Conservation (phyloP, 2,329 filamentous ascomycete genomes). For the Diaporthe vexans region DNA sequence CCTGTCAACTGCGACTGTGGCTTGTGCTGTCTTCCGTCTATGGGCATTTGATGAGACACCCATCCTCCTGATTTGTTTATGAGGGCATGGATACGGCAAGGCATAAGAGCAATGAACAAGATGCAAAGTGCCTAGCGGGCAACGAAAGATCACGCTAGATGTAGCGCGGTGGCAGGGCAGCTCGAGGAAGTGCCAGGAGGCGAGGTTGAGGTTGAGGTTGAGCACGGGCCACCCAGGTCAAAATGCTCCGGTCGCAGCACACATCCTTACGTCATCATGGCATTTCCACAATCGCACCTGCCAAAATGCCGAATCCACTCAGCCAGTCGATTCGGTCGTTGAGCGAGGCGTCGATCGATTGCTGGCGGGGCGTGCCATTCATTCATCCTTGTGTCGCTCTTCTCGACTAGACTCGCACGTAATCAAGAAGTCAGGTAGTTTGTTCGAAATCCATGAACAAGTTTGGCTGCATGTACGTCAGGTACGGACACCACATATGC, state of each 20-base stretch:
- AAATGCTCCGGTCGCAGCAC: constrained; percentile 14
- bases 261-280: constrained; percentile 15
- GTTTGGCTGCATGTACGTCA: not conserved
- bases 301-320: constrained; percentile 1
- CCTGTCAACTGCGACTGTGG: no score
- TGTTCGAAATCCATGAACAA: no score
- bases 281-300: constrained; percentile 20
- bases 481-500: not conserved
- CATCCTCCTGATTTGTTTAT: not conserved
- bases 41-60: not conserved
- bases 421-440: no score
- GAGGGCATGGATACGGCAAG: not conserved
- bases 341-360: not conserved
- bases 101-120: not conserved
- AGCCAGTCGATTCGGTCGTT: not conserved
- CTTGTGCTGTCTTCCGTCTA: not conserved
- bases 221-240: constrained; percentile 14
- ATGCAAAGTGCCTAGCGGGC: not conserved
- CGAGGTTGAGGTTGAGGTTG: constrained; percentile 5
- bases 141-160: not conserved
- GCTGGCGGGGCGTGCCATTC: not conserved
- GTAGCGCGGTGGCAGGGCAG: not conserved
- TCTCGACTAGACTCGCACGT: no score
- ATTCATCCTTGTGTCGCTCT: not conserved
- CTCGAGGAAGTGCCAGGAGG: not conserved